Conservation (phyloP, 2,329 filamentous ascomycete genomes). For the Clonostachys byssicola region DNA sequence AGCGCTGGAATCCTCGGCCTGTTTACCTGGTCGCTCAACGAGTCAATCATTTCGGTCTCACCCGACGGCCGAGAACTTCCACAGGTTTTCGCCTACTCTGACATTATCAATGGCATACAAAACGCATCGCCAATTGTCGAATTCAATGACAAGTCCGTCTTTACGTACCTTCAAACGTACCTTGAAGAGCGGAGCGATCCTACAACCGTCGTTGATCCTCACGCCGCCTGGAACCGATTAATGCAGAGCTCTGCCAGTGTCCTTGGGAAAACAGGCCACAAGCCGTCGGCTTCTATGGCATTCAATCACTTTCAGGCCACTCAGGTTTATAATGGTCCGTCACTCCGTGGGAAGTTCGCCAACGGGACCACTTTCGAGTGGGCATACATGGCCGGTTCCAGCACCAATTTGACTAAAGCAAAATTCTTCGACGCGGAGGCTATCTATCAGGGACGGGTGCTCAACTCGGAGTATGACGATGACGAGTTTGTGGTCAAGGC, state of each 20-base stretch:
- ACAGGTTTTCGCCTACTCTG: not conserved
- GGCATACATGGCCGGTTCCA: not conserved
- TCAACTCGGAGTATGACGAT: not conserved
- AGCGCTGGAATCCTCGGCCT: slow-evolving; percentile 37
- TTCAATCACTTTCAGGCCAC: not conserved
- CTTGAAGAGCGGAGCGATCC: not conserved
- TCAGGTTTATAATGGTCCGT: not conserved
- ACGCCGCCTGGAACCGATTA: not conserved
- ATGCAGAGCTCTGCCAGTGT: not conserved
- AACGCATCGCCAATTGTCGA: not conserved
- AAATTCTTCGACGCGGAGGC: not conserved
- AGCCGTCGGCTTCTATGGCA: no score
- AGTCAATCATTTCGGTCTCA: not conserved
- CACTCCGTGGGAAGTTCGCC: not conserved
- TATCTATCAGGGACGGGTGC: not conserved
- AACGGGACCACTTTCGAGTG: not conserved
- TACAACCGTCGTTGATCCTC: not conserved
- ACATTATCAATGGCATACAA: not conserved
- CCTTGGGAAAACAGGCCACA: no score
- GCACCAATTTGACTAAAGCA: not conserved
- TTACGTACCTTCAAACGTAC: not conserved
- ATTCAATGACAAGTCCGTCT: not conserved
- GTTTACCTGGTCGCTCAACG: slow-evolving; percentile 1
- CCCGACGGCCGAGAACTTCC: not conserved
- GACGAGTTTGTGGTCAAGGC: no score